phyloP scores from a whole-genome alignment of 257 asterid species.

The Plantago major region DNA sequence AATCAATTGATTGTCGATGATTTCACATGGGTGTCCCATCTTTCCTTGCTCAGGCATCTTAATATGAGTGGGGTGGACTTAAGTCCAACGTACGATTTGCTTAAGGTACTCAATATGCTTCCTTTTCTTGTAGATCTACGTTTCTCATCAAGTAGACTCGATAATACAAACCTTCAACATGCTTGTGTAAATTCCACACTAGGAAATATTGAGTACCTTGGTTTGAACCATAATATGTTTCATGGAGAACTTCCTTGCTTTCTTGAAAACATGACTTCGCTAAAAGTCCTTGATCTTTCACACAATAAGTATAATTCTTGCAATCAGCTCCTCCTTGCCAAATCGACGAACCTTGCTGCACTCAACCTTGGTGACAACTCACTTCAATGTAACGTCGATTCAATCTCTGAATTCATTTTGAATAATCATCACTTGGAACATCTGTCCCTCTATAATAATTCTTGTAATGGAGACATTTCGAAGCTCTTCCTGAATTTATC shows the following conservation, averaged over 20 bases:
- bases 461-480: not conserved
- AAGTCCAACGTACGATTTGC: not conserved
- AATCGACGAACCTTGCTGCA: no score
- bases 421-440: no score
- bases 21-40: slow-evolving; percentile 10
- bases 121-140: not conserved
- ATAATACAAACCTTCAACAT: not conserved
- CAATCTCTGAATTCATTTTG: no score
- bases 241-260: not conserved
- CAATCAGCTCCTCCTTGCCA: no score
- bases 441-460: not conserved
- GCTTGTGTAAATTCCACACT: not conserved
- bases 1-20: not conserved
- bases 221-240: not conserved
- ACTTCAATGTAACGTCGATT: no score
- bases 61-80: not conserved
- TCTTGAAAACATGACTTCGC: no score
- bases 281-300: no score
- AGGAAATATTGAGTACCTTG: not conserved
- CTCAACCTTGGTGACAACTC: no score
- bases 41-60: slow-evolving; percentile 1
- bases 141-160: not conserved
- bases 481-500: not conserved
- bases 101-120: slow-evolving; percentile 9
- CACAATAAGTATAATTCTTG: no score